phyloP scores from a whole-genome alignment of 768 basidiomycete species.

The Russula sp. region DNA sequence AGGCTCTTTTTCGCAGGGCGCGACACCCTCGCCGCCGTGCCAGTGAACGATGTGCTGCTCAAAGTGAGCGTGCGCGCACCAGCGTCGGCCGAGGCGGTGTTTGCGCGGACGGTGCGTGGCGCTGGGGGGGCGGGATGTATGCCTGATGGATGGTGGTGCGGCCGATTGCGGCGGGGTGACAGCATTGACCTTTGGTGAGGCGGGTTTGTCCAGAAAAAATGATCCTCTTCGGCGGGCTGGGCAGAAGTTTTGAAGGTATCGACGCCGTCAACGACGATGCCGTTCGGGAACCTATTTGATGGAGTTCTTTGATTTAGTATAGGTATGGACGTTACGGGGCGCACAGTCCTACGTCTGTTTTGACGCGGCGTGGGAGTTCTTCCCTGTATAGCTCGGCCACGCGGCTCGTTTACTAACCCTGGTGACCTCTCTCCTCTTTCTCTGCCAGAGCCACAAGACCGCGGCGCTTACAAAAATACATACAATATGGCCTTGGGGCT shows the following conservation, averaged over 20 bases:
- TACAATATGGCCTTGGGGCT: too few relatives aligned
- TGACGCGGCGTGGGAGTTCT: conserved; percentile 72
- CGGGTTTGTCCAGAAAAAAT: conserved; percentile 95
- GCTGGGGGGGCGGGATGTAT: conserved; percentile 34
- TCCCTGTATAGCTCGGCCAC: conserved; percentile 88
- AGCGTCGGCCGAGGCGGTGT: conserved; percentile 35
- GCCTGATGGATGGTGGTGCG: conserved; percentile 14
- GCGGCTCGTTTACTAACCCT: conserved; percentile 80
- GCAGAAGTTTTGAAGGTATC: conserved; percentile 37
- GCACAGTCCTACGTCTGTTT: conserved; percentile 65
- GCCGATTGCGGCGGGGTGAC: conserved; percentile 18
- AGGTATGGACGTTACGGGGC: conserved; percentile 21
- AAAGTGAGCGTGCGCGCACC: conserved; percentile 39
- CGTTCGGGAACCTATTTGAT: conserved; percentile 56
- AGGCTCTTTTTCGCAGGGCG: conserved; percentile 69
- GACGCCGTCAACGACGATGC: conserved; percentile 79
- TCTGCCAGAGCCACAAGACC: too few relatives aligned
- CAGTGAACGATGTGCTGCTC: conserved; percentile 25
- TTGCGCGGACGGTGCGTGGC: conserved; percentile 54
- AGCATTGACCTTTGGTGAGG: conserved; percentile 31
- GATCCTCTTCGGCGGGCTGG: conserved; percentile 53
- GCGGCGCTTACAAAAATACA: too few relatives aligned
- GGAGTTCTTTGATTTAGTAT: neutral
- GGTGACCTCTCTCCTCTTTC: too few relatives aligned
- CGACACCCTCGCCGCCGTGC: conserved; percentile 34